Evolutionary conservation across 768 basidiomycete species (phyloP), one percentile per base, ranked within the genome.

Genomic region (Hypholoma sublateritium): DNA sequence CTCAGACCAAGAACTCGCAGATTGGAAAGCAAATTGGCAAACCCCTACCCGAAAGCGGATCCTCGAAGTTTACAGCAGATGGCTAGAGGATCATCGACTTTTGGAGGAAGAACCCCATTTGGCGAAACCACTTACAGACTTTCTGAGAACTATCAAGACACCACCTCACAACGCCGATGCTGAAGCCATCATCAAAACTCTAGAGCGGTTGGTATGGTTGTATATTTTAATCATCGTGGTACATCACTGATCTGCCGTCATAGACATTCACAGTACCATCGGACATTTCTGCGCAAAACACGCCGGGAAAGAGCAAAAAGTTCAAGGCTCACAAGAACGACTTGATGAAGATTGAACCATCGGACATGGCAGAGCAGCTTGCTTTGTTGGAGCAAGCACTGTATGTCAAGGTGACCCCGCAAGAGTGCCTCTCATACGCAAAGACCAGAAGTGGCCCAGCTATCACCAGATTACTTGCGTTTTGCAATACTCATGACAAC

Each of bases 291-390:
- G 68, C 58, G 48, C 64, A 63, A 44, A 59, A 57, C 50, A 68
- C 69, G 17, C 71, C 67, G 21, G 69, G 68, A 61, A 76, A 73
- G 57, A 60, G 77, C 39, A 74, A 76, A 59, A 82, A 79, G 62
- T 73, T 76, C 19, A 83, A 80, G 62, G 66, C 75, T 4, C 77
- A 80, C 55, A 84, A 79, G 66, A 78, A 82, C 61, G 88, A 89
- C 49, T 69, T 95, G 16, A 67, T 83, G 12, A 81, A 84, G 61
- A 76, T 89, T 57, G 86, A 90, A 62, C 79, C 91, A 1, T 65
- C 79, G 19, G 84, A 88, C 54, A 65, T 96, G 34, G 93, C 93
- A 0, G 84, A 93, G 42, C 93, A 95, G 63, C 75, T 96, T 43
- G 85, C 88, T n/a, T 72, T 95, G 44, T 75, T 86, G 59, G 91